phyloP scores from a whole-genome alignment of 2,329 filamentous ascomycete species.

The Phialophora expanda region DNA sequence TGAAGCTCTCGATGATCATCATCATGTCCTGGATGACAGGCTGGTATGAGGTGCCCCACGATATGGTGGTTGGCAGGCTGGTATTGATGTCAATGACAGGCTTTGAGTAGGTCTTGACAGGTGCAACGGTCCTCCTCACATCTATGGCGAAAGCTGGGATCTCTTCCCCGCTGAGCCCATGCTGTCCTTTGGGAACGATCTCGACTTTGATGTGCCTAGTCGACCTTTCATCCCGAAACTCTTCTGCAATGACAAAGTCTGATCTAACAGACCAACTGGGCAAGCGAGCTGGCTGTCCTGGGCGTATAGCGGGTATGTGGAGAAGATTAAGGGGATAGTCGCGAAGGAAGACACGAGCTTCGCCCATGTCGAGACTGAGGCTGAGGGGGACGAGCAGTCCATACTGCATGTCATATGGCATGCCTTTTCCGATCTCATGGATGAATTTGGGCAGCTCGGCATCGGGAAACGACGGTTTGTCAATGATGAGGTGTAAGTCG shows the following conservation, averaged over 20 bases:
- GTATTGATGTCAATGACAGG: conserved; percentile 93
- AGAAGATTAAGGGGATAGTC: conserved; percentile 93
- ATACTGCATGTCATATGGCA: conserved; percentile 90
- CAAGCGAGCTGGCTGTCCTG: conserved; percentile 76
- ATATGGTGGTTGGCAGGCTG: conserved; percentile 86
- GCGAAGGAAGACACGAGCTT: conserved; percentile 81
- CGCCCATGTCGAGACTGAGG: conserved; percentile 85
- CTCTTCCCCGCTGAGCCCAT: conserved; percentile 58
- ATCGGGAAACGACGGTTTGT: conserved; percentile 91
- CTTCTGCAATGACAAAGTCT: conserved; percentile 95
- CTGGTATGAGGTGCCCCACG: conserved; percentile 97
- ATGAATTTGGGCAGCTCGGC: conserved; percentile 82
- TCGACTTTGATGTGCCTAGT: conserved; percentile 80
- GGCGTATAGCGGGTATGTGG: conserved; percentile 82
- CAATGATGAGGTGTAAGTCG: conserved; percentile 82
- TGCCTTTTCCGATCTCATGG: conserved; percentile 90
- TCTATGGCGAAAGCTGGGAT: conserved; percentile 78
- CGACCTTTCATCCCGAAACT: conserved; percentile 81
- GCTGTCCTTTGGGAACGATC: conserved; percentile 74
- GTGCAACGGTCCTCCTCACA: conserved; percentile 86
- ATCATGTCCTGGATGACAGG: conserved; percentile 99
- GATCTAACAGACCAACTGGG: conserved; percentile 83
- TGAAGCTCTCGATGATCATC: conserved; percentile 98
- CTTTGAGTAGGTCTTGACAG: conserved; percentile 95
- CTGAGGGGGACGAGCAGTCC: conserved; percentile 88